A percentile compares a stretch with the other conserved stretches of the same genome.
These are phyloP conservation scores for Apophysomyces elegans DNA, from an alignment of 371 early-diverging fungal genomes.

Conservation along the genomic window DNA sequence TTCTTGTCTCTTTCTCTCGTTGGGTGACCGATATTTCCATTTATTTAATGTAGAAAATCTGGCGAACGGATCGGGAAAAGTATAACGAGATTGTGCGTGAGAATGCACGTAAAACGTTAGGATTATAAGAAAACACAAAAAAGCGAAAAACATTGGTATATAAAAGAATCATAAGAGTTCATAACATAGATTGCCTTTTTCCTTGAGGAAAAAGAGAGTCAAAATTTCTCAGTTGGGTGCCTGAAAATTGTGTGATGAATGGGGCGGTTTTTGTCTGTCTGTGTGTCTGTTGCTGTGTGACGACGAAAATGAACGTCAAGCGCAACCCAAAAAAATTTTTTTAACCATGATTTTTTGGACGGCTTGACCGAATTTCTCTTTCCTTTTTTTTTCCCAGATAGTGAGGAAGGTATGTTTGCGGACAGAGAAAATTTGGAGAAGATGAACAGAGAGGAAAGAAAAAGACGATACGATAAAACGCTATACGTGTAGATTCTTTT, in stretches of 20 bases:
- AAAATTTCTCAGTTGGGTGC: too few relatives aligned
- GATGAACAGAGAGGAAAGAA: neutral
- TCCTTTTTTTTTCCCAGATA: constrained; percentile 19
- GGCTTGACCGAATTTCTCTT: neutral
- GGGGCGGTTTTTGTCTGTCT: neutral
- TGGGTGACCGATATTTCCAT: neutral
- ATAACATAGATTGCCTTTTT: too few relatives aligned
- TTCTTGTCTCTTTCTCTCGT: neutral
- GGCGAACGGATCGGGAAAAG: constrained; percentile 82
- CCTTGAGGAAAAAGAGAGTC: too few relatives aligned
- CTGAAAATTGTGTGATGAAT: too few relatives aligned
- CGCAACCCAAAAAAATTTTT: neutral
- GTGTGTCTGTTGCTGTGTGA: neutral
- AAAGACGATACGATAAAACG: neutral
- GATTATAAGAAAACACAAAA: constrained; percentile 33
- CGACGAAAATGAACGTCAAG: constrained; percentile 6
- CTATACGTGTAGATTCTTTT: constrained; percentile 30
- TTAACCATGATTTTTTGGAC: neutral
- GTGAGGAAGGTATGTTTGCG: constrained; percentile 17
- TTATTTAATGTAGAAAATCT: constrained; percentile 71
- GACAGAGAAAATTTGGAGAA: too few relatives aligned
- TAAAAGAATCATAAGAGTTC: neutral
- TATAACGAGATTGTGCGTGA: constrained; percentile 84
- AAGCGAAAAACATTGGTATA: neutral
- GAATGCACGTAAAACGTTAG: constrained; percentile 75